Conservation (phyloP, 805 yeast genomes). For the Suhomyces sp. region DNA sequence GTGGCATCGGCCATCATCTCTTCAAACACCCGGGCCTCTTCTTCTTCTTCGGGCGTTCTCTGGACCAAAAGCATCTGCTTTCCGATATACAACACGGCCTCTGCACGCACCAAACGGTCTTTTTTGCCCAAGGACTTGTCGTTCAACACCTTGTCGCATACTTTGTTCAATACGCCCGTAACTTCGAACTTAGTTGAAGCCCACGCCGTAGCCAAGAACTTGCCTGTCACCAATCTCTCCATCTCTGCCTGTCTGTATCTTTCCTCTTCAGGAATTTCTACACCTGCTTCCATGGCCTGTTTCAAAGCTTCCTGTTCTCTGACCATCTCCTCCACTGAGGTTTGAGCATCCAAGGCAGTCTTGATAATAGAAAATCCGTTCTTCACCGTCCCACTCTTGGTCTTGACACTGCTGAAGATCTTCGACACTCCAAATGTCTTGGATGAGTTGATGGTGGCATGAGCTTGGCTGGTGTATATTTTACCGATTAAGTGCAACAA, state of each 20-base stretch:
- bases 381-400: conserved; percentile 78
- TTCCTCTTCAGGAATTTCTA: conserved; percentile 33
- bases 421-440: conserved; percentile 87
- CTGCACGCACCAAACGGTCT: conserved; percentile 71
- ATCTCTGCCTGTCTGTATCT: conserved; percentile 55
- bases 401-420: conserved; percentile 74
- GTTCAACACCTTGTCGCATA: conserved; percentile 46
- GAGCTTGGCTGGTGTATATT: conserved; percentile 72
- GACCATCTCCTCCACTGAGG: conserved; percentile 63
- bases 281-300: conserved; percentile 25
- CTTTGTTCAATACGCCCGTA: conserved; percentile 77
- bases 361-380: conserved; percentile 80
- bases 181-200: conserved; percentile 87
- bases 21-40: conserved; percentile 88
- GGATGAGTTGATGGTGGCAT: conserved; percentile 67
- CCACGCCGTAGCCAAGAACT: conserved; percentile 93
- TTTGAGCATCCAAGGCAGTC: conserved; percentile 85
- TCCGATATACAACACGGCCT: conserved; percentile 73
- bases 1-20: conserved; percentile 86
- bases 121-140: conserved; percentile 62
- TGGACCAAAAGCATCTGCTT: conserved; percentile 60
- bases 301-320: conserved; percentile 58
- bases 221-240: conserved; percentile 82
- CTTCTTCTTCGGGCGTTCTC: conserved; percentile 85
- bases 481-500: conserved; percentile 79